Evolutionary conservation across 2,329 filamentous ascomycete species (phyloP).

Genomic region (Macrophomina pseudophaseolina): DNA sequence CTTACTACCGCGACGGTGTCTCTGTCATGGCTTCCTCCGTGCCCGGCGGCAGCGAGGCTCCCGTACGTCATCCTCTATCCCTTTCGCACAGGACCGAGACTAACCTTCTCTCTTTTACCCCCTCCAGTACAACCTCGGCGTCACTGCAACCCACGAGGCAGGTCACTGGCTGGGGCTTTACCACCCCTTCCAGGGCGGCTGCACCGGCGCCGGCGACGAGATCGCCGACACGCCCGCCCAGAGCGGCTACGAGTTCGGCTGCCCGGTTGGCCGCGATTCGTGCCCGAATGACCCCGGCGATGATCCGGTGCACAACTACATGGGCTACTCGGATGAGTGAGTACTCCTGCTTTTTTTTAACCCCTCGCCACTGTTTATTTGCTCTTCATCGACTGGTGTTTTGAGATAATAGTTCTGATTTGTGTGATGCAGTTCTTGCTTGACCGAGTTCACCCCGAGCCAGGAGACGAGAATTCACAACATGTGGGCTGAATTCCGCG

Average conservation of each 20-base stretch:
- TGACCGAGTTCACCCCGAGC: conserved; percentile 56
- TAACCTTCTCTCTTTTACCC: conserved; percentile 17
- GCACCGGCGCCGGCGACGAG: conserved; percentile 51
- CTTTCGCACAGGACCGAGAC: conserved; percentile 29
- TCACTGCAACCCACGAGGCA: conserved; percentile 45
- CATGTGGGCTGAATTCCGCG: conserved; percentile 54
- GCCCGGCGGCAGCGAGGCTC: conserved; percentile 41
- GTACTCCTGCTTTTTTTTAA: background rate
- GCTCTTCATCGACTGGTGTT: too few species aligned
- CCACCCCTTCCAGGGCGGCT: conserved; percentile 55
- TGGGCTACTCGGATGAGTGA: conserved; percentile 39
- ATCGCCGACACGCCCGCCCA: conserved; percentile 52
- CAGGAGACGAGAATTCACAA: conserved; percentile 58
- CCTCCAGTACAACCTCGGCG: conserved; percentile 51
- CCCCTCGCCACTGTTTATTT: conserved; percentile 45
- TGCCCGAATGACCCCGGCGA: conserved; percentile 50
- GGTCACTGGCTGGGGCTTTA: conserved; percentile 56
- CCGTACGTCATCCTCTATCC: background rate
- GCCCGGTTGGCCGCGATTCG: conserved; percentile 51
- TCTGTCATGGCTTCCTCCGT: conserved; percentile 56
- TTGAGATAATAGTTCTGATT: too few species aligned
- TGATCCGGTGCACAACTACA: conserved; percentile 43
- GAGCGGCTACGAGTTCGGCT: conserved; percentile 56
- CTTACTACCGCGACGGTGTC: conserved; percentile 44
- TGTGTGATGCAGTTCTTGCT: conserved; percentile 54